phyloP scores from a whole-genome alignment of 2,329 filamentous ascomycete genomes.

The Colletotrichum incanum region DNA sequence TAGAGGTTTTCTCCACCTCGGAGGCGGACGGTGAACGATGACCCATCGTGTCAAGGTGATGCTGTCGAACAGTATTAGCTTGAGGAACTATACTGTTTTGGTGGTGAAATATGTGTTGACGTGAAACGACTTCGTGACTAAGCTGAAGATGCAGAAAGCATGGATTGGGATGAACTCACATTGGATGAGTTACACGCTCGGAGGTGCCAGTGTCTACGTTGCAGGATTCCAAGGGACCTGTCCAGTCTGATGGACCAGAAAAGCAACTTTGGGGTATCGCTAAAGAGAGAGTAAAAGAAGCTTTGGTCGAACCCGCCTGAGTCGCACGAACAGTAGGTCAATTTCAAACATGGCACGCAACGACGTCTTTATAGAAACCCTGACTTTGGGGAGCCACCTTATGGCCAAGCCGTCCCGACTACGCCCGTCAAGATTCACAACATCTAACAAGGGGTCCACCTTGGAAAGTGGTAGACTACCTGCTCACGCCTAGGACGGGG shows the following conservation, averaged over 20 bases:
- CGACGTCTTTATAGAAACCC: constrained; percentile 37
- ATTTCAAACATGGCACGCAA: constrained; percentile 8
- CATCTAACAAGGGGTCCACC: constrained; percentile 9
- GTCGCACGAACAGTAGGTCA: not conserved
- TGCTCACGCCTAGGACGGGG: constrained; percentile 8
- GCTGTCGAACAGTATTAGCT: not conserved
- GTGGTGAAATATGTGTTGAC: not conserved
- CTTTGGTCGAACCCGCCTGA: constrained; percentile 26
- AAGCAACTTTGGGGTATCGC: constrained; percentile 4
- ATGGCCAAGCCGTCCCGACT: constrained; percentile 20
- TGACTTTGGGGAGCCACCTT: not conserved
- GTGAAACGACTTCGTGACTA: constrained; percentile 27
- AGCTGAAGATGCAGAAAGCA: not conserved
- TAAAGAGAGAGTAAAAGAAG: constrained; percentile 3
- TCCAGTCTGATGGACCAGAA: constrained; percentile 1
- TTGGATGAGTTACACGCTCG: not conserved
- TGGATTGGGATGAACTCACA: constrained; percentile 28
- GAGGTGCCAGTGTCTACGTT: not conserved
- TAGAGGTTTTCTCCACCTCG: constrained; percentile 42
- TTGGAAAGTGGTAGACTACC: constrained; percentile 26
- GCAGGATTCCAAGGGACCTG: not conserved
- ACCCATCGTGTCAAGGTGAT: constrained; percentile 1
- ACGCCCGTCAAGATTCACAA: constrained; percentile 16
- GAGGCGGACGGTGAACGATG: constrained; percentile 42
- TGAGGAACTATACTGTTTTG: not conserved